phyloP scores from a whole-genome alignment of 345 rosid genomes.

The Salix purpurea region DNA sequence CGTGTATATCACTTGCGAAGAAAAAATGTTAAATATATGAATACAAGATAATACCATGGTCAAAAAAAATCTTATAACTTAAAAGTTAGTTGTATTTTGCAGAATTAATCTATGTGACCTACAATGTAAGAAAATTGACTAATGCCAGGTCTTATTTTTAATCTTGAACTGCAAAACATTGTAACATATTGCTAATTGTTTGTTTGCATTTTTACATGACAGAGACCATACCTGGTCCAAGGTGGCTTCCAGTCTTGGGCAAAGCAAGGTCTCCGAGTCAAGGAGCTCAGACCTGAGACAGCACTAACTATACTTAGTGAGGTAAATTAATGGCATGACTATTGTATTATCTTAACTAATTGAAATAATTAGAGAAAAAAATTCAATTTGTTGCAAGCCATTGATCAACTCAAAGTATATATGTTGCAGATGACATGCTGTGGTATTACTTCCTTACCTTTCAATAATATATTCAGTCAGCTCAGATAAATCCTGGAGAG shows the following conservation, averaged over 20 bases:
- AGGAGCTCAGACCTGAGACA: conserved; percentile 83
- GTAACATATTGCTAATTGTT: conserved; percentile 12
- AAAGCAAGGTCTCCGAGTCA: conserved; percentile 63
- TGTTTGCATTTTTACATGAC: conserved; percentile 18
- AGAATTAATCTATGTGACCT: background rate
- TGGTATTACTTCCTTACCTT: background rate
- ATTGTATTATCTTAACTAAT: background rate
- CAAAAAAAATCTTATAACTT: background rate
- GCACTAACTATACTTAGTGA: conserved; percentile 71
- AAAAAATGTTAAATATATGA: background rate
- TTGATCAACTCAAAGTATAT: background rate
- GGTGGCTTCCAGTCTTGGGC: conserved; percentile 91
- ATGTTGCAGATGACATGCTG: background rate
- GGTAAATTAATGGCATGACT: conserved; percentile 34
- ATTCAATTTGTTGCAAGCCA: background rate
- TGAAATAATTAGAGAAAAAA: background rate
- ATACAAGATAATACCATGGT: background rate
- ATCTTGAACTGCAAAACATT: background rate
- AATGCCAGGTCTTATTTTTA: background rate
- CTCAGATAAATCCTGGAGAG: background rate
- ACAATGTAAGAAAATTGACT: background rate
- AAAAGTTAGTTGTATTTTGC: background rate
- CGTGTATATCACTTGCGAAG: background rate
- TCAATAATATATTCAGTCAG: background rate
- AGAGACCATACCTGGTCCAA: conserved; percentile 73